Evolutionary conservation across 192 early-diverging fungal species (phyloP).

Genomic region (Phlyctochytrium arcticum): DNA sequence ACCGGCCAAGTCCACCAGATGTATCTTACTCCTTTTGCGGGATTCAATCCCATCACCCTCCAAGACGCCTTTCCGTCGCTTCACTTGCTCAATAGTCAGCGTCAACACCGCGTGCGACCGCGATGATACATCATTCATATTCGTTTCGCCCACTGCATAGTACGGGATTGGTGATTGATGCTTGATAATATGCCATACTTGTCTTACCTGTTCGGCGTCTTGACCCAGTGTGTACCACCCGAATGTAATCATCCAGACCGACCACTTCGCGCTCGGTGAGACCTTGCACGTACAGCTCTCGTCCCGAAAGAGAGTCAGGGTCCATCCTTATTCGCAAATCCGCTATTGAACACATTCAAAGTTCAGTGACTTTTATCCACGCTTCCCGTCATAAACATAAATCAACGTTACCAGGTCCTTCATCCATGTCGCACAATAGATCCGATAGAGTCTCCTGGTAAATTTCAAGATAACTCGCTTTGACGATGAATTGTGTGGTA

Average conservation of each 20-base stretch:
- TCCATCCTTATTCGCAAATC: constrained; percentile 42
- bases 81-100: constrained; percentile 64
- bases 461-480: constrained; percentile 44
- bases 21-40: constrained; percentile 50
- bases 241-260: constrained; percentile 22
- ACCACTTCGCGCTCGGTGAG: constrained; percentile 32
- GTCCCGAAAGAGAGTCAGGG: constrained; percentile 29
- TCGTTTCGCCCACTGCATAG: constrained; percentile 35
- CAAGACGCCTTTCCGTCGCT: not conserved
- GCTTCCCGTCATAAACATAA: not conserved
- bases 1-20: constrained; percentile 74
- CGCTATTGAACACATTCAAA: constrained; percentile 8
- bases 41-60: not conserved
- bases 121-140: constrained; percentile 44
- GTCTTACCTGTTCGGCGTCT: constrained; percentile 19
- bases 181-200: not conserved
- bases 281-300: constrained; percentile 42
- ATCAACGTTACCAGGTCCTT: not conserved
- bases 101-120: constrained; percentile 77
- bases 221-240: constrained; percentile 27
- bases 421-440: constrained; percentile 28
- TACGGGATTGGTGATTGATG: not conserved
- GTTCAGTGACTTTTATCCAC: not conserved
- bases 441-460: constrained; percentile 40
- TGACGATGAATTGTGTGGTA: constrained; percentile 32